A percentile compares a stretch with the other conserved stretches of the same genome.
Evolutionary conservation across 371 early-diverging fungal genomes (phyloP).

Genomic region (Mucor lusitanicus): DNA sequence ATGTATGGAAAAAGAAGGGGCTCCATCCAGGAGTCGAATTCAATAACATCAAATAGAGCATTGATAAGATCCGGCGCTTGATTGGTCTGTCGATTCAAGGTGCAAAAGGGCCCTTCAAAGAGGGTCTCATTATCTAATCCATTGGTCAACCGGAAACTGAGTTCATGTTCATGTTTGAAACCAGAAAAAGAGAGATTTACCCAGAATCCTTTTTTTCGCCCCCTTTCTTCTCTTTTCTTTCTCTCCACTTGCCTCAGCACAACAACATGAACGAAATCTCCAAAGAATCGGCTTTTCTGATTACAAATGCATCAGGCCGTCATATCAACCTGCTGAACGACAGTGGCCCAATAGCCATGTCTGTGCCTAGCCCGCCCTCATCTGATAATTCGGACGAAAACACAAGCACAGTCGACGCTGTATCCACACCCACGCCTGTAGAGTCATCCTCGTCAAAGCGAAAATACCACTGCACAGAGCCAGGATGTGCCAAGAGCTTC

Average conservation of each 20-base stretch:
- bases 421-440: neutral
- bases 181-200: neutral
- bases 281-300: constrained; percentile 14
- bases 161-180: neutral
- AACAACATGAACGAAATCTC: constrained; percentile 2
- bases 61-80: neutral
- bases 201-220: neutral
- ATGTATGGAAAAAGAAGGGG: neutral
- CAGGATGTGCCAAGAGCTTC: constrained; percentile 53
- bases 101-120: neutral
- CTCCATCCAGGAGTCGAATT: neutral
- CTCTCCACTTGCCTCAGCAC: constrained; percentile 1
- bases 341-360: neutral
- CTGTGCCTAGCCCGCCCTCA: constrained; percentile 4
- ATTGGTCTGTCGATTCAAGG: neutral
- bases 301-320: constrained; percentile 30
- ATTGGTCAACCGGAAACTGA: neutral
- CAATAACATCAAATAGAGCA: neutral
- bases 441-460: constrained; percentile 26
- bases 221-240: constrained; percentile 1
- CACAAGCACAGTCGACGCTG: neutral
- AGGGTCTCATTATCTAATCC: constrained; percentile 4
- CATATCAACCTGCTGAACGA: constrained; percentile 30
- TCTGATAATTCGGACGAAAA: constrained; percentile 19
- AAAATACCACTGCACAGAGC: constrained; percentile 48